These are phyloP conservation scores for Limnanthes douglasii DNA, from an alignment of 345 rosid genomes.

Conservation along the genomic window DNA sequence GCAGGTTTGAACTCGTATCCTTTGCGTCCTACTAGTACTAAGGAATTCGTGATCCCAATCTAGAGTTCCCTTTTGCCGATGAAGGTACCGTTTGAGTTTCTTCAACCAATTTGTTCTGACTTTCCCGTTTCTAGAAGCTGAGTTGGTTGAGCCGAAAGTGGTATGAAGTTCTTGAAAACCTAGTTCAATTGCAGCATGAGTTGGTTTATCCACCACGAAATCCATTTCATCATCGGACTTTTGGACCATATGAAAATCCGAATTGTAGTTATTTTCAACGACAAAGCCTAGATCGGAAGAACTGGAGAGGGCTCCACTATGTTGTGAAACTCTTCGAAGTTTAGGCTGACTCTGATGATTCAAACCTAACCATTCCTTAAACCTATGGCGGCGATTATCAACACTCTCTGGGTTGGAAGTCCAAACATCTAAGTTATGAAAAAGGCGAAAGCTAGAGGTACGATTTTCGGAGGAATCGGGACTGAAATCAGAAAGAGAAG, in stretches of 20 bases:
- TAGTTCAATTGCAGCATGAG: conserved; percentile 15
- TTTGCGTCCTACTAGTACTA: conserved; percentile 21
- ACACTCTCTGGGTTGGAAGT: conserved; percentile 34
- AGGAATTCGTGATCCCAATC: too few species aligned
- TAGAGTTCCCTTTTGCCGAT: too few species aligned
- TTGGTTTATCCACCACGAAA: conserved; percentile 14
- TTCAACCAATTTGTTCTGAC: conserved; percentile 31
- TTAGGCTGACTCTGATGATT: too few species aligned
- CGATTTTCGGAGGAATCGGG: conserved; percentile 21
- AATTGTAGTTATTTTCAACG: too few species aligned
- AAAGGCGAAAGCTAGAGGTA: conserved; percentile 13
- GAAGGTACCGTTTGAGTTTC: too few species aligned
- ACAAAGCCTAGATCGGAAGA: too few species aligned
- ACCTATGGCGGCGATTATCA: conserved; percentile 31
- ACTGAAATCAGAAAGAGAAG: conserved; percentile 32
- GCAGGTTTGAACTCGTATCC: conserved; percentile 26
- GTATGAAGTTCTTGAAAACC: too few species aligned
- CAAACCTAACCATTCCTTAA: conserved; percentile 1
- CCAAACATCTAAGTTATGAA: conserved; percentile 29
- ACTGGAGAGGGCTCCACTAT: too few species aligned
- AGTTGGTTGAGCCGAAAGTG: too few species aligned
- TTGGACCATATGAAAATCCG: too few species aligned
- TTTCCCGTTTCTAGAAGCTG: conserved; percentile 13
- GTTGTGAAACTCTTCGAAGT: too few species aligned
- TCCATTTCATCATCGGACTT: conserved; percentile 23